These are phyloP conservation scores for Mortierella sp. DNA, from an alignment of 371 early-diverging fungal genomes.

Conservation along the genomic window DNA sequence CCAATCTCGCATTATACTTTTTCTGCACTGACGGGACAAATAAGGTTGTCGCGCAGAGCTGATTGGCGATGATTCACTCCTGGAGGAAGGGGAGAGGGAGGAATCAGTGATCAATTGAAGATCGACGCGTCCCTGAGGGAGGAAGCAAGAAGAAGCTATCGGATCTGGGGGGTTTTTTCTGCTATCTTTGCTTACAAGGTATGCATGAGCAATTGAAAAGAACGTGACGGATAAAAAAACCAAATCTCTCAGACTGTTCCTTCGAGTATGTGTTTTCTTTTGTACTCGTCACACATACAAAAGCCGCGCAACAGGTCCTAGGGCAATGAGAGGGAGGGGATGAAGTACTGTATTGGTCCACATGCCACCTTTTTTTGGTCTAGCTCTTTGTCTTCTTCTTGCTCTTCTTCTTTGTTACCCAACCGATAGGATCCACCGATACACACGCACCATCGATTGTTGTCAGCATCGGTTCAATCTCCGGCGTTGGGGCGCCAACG, in stretches of 20 bases:
- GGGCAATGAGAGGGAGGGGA: too few species aligned
- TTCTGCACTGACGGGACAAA: neutral
- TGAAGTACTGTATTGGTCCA: too few species aligned
- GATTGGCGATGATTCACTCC: constrained; percentile 27
- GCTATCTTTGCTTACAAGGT: neutral
- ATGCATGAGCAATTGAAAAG: neutral
- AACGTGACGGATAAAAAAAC: neutral
- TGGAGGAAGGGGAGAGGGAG: neutral
- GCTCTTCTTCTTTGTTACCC: neutral
- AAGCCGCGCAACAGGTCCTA: too few species aligned
- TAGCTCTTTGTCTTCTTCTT: neutral
- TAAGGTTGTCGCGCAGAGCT: constrained; percentile 16
- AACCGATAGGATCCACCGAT: neutral
- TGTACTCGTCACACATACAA: too few species aligned
- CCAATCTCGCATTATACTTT: neutral
- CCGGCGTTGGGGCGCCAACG: neutral
- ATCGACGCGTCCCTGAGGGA: neutral
- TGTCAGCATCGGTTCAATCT: neutral
- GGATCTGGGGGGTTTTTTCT: too few species aligned
- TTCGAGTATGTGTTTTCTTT: too few species aligned
- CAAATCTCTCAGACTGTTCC: too few species aligned
- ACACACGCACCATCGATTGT: neutral
- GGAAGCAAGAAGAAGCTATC: neutral
- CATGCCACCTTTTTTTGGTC: too few species aligned
- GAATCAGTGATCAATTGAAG: neutral